Evolutionary conservation across 2,329 filamentous ascomycete species (phyloP).

Genomic region (Epichloe hybrida): DNA sequence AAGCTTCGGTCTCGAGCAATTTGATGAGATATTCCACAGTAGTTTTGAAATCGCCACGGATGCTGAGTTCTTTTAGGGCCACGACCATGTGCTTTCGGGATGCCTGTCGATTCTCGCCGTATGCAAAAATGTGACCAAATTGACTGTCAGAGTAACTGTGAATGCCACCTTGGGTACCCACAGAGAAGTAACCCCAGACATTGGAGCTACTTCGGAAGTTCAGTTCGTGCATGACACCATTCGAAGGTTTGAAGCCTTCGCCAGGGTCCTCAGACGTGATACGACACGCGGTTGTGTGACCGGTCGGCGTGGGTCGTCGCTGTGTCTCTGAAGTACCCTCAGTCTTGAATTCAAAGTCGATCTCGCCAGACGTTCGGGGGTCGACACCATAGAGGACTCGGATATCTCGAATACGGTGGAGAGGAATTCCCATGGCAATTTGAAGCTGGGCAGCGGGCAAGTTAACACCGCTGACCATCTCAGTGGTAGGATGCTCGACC

Average conservation of each 20-base stretch:
- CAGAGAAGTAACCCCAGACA: constrained; percentile 99
- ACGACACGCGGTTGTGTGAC: constrained; percentile 94
- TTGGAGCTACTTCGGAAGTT: constrained; percentile 99
- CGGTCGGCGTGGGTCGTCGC: constrained; percentile 82
- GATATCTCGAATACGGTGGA: constrained; percentile 93
- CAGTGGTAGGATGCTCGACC: constrained; percentile 97
- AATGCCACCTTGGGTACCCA: constrained; percentile 89
- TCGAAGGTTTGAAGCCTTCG: constrained; percentile 98
- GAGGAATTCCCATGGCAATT: constrained; percentile 94
- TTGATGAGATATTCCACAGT: constrained; percentile 99
- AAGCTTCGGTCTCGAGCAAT: constrained; percentile 92
- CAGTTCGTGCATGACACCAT: constrained; percentile 96
- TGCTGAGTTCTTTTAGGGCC: constrained; percentile 94
- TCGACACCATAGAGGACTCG: constrained; percentile 91
- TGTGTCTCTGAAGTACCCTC: constrained; percentile 73
- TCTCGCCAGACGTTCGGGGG: constrained; percentile 70
- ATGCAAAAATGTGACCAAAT: constrained; percentile 98
- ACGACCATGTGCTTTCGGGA: constrained; percentile 99
- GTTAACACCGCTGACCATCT: constrained; percentile 98
- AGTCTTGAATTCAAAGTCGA: constrained; percentile 93
- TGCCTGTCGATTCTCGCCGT: constrained; percentile 90
- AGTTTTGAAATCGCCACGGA: constrained; percentile 97
- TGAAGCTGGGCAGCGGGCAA: constrained; percentile 94
- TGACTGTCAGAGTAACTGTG: constrained; percentile 99
- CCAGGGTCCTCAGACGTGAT: constrained; percentile 98